Evolutionary conservation across 192 early-diverging fungal genomes (phyloP), one percentile per base, ranked within the genome.

Genomic region (Coemansia sp.): DNA sequence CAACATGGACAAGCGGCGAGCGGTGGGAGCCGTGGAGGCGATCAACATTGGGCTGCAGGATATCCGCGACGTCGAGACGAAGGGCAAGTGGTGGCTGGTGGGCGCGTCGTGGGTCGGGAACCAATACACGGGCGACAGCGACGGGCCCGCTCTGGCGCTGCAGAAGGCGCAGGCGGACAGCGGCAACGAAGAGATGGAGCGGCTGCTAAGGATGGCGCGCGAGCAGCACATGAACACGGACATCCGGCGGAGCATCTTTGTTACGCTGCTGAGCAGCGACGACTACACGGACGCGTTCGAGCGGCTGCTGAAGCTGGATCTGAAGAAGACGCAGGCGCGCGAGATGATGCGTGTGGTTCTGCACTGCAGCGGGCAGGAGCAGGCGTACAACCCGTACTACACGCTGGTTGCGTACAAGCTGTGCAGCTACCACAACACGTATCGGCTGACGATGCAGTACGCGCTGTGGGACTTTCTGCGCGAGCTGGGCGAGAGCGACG

Each of bases 11-110:
- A 85, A 79, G 71, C 65, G 67, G 45, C 70, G 70, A 32, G 22
- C 76, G 12, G 76, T 73, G 16, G 64, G 70, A 32, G 59, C 57
- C 1, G 76, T 68, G 2, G 94, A 97, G 61, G 81, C 94, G 0
- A 85, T 99, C 32, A 83, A 94, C 49, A 91, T 93, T 5, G 82
- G 85, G 29, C 67, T 99, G 43, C 80, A 86, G 10, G 97, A 99
- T 59, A 96, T 99, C 63, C 82, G 82, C 40, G 77, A 84, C 10
- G 76, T 92, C 29, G 84, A 86, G 18, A 90, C 88, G 10, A 92
- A 92, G 61, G 95, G 95, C 66, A 94, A 94, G 71, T 99, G 97
- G 97, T 99, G 97, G 97, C 81, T 98, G 23, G 91, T 97, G 7
- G 97, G 97, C 22, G 82, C 94, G 3, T 91, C 93, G 18, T 99